Percentiles rank a stretch among this genome's conserved stretches.
phyloP scores from a whole-genome alignment of 2,329 filamentous ascomycete species.

The Alternaria solani region DNA sequence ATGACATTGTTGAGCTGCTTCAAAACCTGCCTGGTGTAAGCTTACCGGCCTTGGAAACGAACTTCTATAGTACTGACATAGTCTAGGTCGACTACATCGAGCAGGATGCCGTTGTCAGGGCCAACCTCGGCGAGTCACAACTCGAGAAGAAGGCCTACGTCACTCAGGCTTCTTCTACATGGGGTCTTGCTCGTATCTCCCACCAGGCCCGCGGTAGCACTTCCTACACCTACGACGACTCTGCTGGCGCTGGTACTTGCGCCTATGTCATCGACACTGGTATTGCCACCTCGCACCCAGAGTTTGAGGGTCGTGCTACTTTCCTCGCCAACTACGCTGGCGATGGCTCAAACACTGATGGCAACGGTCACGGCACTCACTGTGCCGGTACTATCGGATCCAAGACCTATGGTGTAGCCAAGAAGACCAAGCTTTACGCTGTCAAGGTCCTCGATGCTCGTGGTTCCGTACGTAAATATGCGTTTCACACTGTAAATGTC shows the following conservation, averaged over 20 bases:
- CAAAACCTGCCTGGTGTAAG: constrained; percentile 41
- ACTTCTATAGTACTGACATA: constrained; percentile 7
- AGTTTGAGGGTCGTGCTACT: constrained; percentile 52
- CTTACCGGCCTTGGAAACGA: neutral
- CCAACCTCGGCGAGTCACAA: constrained; percentile 32
- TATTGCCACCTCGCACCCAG: constrained; percentile 62
- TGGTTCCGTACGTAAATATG: constrained; percentile 41
- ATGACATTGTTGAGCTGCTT: constrained; percentile 42
- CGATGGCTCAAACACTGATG: constrained; percentile 46
- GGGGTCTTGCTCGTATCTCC: constrained; percentile 54
- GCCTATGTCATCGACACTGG: constrained; percentile 73
- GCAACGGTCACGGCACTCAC: constrained; percentile 53
- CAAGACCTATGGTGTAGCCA: constrained; percentile 50
- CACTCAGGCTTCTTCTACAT: constrained; percentile 51
- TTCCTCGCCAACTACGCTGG: constrained; percentile 51
- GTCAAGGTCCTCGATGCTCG: constrained; percentile 52
- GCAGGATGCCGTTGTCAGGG: constrained; percentile 49
- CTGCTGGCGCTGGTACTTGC: constrained; percentile 54
- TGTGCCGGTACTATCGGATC: constrained; percentile 50
- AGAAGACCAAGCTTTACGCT: constrained; percentile 50
- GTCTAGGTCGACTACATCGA: constrained; percentile 51
- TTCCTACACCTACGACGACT: constrained; percentile 52
- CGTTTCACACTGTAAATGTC: constrained; percentile 3
- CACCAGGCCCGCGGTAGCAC: constrained; percentile 40
- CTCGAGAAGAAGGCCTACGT: constrained; percentile 47